Conservation (phyloP, 1,284 basidiomycete genomes). For the Heliocybe sulcata region DNA sequence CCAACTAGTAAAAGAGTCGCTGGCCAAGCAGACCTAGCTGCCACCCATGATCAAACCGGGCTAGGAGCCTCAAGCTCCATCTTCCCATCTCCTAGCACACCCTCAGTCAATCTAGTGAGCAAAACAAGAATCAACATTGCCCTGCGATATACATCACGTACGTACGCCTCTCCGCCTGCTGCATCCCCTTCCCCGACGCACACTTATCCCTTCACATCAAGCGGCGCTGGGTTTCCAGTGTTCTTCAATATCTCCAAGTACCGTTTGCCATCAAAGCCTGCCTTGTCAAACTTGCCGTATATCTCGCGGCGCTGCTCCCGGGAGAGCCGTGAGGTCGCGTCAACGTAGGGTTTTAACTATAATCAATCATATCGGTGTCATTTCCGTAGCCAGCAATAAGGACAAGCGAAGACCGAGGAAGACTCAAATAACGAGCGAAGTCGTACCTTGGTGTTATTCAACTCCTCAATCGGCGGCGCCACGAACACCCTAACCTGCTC, state of each 20-base stretch:
- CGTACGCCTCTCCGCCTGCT: not conserved
- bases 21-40: too few relatives aligned
- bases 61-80: too few relatives aligned
- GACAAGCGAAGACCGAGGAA: too few relatives aligned
- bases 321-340: constrained; percentile 17
- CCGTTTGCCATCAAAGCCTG: constrained; percentile 23
- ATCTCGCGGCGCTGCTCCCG: constrained; percentile 21
- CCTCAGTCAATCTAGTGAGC: too few relatives aligned
- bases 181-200: not conserved
- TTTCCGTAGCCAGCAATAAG: too few relatives aligned
- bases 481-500: constrained; percentile 81
- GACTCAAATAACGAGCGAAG: not conserved
- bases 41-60: too few relatives aligned
- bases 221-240: not conserved
- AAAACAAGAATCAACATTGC: too few relatives aligned
- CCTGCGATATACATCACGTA: too few relatives aligned
- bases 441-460: constrained; percentile 20
- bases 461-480: constrained; percentile 65
- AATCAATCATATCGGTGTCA: not conserved
- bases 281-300: constrained; percentile 26
- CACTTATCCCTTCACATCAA: not conserved
- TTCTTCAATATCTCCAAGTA: constrained; percentile 19
- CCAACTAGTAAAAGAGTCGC: too few relatives aligned
- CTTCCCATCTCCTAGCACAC: too few relatives aligned
- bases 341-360: constrained; percentile 29